Evolutionary conservation across 148 eudicot species (phyloP).

Genomic region (Mesembryanthemum crystallinum): DNA sequence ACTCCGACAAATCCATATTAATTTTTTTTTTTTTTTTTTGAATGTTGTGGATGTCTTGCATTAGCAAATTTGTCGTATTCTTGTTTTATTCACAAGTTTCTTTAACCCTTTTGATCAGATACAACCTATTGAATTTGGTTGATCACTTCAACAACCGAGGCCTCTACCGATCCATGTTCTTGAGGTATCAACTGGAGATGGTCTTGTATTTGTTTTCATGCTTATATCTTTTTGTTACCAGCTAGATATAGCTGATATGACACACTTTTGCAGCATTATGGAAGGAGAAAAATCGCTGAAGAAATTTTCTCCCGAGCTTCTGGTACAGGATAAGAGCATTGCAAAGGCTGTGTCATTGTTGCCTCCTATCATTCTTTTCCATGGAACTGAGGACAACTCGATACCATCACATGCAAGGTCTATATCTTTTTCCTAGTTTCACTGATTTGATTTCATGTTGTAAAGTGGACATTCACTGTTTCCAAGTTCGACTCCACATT

Average conservation of each 20-base stretch:
- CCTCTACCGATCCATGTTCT: conserved; percentile 80
- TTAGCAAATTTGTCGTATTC: not conserved
- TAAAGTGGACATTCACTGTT: not conserved
- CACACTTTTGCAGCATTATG: conserved; percentile 67
- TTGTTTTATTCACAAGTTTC: not conserved
- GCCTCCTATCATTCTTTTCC: conserved; percentile 76
- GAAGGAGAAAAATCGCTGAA: conserved; percentile 78
- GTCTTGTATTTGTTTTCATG: not conserved
- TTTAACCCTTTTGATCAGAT: conserved; percentile 42
- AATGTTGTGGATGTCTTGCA: conserved; percentile 12
- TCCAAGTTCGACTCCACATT: not conserved
- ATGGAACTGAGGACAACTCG: conserved; percentile 79
- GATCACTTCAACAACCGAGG: conserved; percentile 90
- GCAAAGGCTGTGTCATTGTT: conserved; percentile 50
- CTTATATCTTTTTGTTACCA: not conserved
- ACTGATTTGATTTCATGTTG: not conserved
- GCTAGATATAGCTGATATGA: conserved; percentile 8
- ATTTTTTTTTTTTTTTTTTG: not conserved
- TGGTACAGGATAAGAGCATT: conserved; percentile 53
- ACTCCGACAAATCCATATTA: not conserved
- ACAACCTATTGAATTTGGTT: conserved; percentile 63
- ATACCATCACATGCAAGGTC: conserved; percentile 85
- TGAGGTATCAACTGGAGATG: conserved; percentile 44
- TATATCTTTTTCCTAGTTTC: conserved; percentile 8
- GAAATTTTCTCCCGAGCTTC: conserved; percentile 73